Evolutionary conservation across 1,284 basidiomycete species (phyloP), one percentile per base, ranked within the genome.

Genomic region (Sphagnurus paluster): DNA sequence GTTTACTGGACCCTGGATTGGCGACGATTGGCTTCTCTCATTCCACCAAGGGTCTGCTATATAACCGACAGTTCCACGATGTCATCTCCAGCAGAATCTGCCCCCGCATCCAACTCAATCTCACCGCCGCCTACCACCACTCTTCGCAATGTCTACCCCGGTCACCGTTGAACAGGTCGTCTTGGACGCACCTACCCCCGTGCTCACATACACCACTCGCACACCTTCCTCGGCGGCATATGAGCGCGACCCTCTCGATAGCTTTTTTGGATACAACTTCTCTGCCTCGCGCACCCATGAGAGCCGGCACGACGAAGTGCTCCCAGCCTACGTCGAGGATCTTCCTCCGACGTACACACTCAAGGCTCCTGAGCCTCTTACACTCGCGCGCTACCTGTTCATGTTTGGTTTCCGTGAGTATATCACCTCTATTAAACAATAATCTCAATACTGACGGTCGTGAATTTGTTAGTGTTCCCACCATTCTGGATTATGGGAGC

Each of bases 401-500:
- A 58, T 50, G 37, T 57, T 55, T 24, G 57, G 57, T 32, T 59
- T 60, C 33, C 21, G 58, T 59, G 41, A 44, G 58, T 52, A 16
- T 13, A 37, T 16, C 23, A 26, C 28, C 3, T 20, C 33, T 16
- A n/a, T n/a, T n/a, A n/a, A n/a, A n/a, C n/a, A n/a, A n/a, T n/a
- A n/a, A n/a, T 16, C 10, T 5, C 1, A 32, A 26, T 10, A 29
- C 36, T 48, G 14, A 45, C n/a, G n/a, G n/a, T 17, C n/a, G 20
- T 11, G 19, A 2, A 21, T 30, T 21, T 35, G 32, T 5, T 21
- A 78, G 75, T 77, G 30, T 76, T 77, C 56, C 72, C 72, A n/a
- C n/a, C n/a, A n/a, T n/a, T n/a, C n/a, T n/a, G n/a, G n/a, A n/a
- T n/a, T n/a, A n/a, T n/a, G n/a, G 75, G 76, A 20, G 63, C 68